phyloP scores from a whole-genome alignment of 139 green algal species.

The Chlorella sorokiniana region DNA sequence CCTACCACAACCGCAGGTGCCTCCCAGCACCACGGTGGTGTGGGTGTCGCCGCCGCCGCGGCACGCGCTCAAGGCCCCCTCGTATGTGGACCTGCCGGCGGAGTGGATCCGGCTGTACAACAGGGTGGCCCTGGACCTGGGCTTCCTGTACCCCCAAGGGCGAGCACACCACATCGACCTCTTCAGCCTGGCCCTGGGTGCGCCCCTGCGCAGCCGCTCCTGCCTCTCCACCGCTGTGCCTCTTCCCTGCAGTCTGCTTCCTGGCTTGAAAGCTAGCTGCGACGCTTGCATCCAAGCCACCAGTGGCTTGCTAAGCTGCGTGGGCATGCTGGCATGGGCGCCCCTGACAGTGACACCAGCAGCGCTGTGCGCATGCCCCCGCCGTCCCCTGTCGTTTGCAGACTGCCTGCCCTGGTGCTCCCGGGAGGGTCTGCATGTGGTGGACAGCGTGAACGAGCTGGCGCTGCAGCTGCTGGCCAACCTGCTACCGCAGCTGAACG shows the following conservation, averaged over 20 bases:
- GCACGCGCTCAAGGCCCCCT: not conserved
- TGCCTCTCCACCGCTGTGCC: too few relatives aligned
- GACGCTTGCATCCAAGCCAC: too few relatives aligned
- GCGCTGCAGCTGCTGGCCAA: constrained; percentile 5
- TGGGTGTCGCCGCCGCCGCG: constrained; percentile 2
- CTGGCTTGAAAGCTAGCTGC: too few relatives aligned
- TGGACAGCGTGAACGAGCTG: constrained; percentile 7
- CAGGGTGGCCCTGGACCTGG: not conserved
- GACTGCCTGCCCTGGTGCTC: constrained; percentile 16
- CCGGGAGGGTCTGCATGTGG: not conserved
- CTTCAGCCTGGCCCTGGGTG: not conserved
- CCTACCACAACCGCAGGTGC: not conserved
- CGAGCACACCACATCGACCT: not conserved
- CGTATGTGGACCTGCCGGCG: not conserved
- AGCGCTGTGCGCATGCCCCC: not conserved
- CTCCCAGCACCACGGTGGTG: not conserved
- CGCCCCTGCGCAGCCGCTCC: too few relatives aligned
- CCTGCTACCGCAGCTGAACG: not conserved
- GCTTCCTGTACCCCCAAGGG: not conserved
- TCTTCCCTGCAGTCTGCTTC: too few relatives aligned
- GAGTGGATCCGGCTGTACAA: constrained; percentile 13
- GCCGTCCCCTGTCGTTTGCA: not conserved
- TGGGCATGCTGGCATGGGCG: too few relatives aligned
- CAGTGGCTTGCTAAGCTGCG: too few relatives aligned
- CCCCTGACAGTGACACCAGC: too few relatives aligned